Conservation (phyloP, 371 early-diverging fungal species). For the Mortierella sp. region DNA sequence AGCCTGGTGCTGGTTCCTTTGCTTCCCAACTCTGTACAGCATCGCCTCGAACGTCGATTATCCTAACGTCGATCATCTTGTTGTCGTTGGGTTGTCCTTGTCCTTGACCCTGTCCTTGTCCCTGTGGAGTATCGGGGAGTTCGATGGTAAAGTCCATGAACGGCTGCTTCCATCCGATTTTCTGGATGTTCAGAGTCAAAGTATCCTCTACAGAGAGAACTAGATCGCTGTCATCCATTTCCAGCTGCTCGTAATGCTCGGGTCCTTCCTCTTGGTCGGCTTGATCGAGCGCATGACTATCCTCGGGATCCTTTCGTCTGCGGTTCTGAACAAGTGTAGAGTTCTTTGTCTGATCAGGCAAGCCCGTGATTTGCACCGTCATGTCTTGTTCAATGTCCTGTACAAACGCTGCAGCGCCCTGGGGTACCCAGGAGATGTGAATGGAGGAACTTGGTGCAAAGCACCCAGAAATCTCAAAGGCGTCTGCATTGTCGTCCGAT, state of each 20-base stretch:
- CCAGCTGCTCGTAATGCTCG: slow-evolving; percentile 31
- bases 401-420: slow-evolving; percentile 15
- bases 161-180: slow-evolving; percentile 48
- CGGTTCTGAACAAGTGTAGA: slow-evolving; percentile 30
- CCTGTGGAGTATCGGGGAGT: slow-evolving; percentile 7
- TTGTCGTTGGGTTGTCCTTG: no score
- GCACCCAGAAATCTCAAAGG: slow-evolving; percentile 30
- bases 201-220: slow-evolving; percentile 16
- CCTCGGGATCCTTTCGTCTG: slow-evolving; percentile 43
- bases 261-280: slow-evolving; percentile 17
- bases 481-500: no score
- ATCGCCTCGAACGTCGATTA: slow-evolving; percentile 27
- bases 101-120: no score
- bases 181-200: slow-evolving; percentile 19
- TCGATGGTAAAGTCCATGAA: slow-evolving; percentile 27
- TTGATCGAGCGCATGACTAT: slow-evolving; percentile 21
- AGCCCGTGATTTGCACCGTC: slow-evolving; percentile 23
- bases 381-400: slow-evolving; percentile 38
- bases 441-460: slow-evolving; percentile 43
- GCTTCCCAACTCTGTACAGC: slow-evolving; percentile 41
- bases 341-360: slow-evolving; percentile 36
- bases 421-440: slow-evolving; percentile 43
- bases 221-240: slow-evolving; percentile 38
- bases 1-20: neutral
- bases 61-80: slow-evolving; percentile 8